A percentile compares a stretch with the other conserved stretches of the same genome.
Evolutionary conservation across 2,329 filamentous ascomycete species (phyloP).

Genomic region (Aspergillus alliaceus): DNA sequence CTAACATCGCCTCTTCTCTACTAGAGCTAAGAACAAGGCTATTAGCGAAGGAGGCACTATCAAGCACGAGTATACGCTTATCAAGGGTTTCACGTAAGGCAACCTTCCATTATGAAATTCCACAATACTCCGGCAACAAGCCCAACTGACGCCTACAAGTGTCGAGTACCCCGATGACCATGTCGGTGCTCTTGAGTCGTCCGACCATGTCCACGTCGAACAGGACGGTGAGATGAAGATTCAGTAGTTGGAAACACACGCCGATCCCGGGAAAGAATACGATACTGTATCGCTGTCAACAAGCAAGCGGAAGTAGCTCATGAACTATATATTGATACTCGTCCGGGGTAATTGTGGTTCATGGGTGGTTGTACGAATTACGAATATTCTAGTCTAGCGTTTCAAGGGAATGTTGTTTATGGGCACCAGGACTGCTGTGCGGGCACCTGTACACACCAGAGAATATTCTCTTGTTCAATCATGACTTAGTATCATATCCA

Average conservation of each 20-base stretch:
- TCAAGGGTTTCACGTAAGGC: conserved; percentile 90
- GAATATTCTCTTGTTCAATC: neutral
- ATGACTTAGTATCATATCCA: neutral
- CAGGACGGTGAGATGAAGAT: conserved; percentile 68
- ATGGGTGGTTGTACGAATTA: conserved; percentile 17
- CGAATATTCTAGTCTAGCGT: conserved; percentile 13
- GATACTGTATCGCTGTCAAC: neutral
- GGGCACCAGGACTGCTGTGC: conserved; percentile 4
- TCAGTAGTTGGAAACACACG: conserved; percentile 55
- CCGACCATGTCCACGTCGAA: conserved; percentile 80
- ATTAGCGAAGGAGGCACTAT: conserved; percentile 78
- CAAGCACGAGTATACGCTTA: conserved; percentile 77
- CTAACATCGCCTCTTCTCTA: conserved; percentile 6
- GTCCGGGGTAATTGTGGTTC: neutral
- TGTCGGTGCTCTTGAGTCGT: conserved; percentile 63
- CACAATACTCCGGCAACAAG: neutral
- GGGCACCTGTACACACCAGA: neutral
- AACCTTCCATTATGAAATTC: neutral
- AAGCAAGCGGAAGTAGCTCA: neutral
- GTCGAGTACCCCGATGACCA: conserved; percentile 70
- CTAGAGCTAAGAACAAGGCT: conserved; percentile 74
- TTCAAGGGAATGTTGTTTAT: neutral
- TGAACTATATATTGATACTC: neutral
- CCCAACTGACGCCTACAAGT: conserved; percentile 46
- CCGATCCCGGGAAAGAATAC: neutral